Conservation (phyloP, 2,329 filamentous ascomycete species). For the Zasmidium cellare region DNA sequence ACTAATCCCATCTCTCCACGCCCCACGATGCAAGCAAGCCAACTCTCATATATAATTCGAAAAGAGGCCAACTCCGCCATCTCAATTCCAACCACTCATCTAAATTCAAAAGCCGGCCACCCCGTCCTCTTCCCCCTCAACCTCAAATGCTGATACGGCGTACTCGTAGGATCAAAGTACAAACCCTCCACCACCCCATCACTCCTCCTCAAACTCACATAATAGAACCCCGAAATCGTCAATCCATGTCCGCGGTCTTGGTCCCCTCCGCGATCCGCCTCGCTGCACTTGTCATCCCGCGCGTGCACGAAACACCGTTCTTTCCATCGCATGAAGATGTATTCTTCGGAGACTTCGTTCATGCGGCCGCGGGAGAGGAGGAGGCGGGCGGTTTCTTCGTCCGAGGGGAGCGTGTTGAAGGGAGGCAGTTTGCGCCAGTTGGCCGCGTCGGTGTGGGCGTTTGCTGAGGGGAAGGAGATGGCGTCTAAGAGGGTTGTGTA, state of each 20-base stretch:
- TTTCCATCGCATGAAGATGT: constrained; percentile 60
- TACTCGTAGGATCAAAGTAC: constrained; percentile 57
- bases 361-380: constrained; percentile 44
- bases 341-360: constrained; percentile 45
- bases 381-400: constrained; percentile 35
- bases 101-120: constrained; percentile 42
- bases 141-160: constrained; percentile 54
- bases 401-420: constrained; percentile 36
- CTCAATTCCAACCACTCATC: constrained; percentile 22
- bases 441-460: constrained; percentile 44
- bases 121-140: constrained; percentile 41
- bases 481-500: constrained; percentile 22
- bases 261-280: constrained; percentile 24
- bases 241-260: constrained; percentile 44
- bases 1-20: too few relatives aligned
- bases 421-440: constrained; percentile 53
- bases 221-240: constrained; percentile 58
- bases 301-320: constrained; percentile 50
- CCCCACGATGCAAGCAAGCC: too few relatives aligned
- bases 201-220: constrained; percentile 48
- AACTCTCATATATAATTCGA: too few relatives aligned
- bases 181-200: constrained; percentile 52
- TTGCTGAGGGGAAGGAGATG: constrained; percentile 47
- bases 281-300: constrained; percentile 28
- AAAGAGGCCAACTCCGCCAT: not conserved